Base-by-base conservation (phyloP, 257 asterid species). In the Solanum medicagineum region DNA sequence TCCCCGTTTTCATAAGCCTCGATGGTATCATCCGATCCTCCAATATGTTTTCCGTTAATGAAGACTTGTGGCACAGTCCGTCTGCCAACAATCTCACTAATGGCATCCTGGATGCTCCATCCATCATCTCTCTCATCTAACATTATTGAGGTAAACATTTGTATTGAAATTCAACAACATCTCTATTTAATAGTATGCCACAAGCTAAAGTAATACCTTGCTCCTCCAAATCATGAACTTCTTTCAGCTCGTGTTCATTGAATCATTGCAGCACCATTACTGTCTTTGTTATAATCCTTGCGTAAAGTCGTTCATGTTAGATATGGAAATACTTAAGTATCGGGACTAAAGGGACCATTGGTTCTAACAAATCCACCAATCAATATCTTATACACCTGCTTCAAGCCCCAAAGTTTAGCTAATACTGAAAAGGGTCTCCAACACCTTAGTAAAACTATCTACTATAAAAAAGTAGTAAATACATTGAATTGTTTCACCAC, bases 51-150 rank as follows among this genome's bases (percentile, higher is more conserved):
- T 80, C 99, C 98, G 4, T 94, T 88, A 11, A 96, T 91, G 89
- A 95, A 96, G 85, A 96, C 97, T 86, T 95, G 99, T 8, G 98
- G 99, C 32, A 96, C 98, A 0, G 99, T 96, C 85, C 94, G 91
- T 85, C 98, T 90, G 26, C 97, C 97, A 6, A 92, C 94, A 3
- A 90, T 87, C 83, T 91, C 89, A 83, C 95, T 85, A 87, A 96
- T 55, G 59, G 98, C 98, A 87, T 94, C 93, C 87, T 96, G 99
- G 87, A 96, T 91, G 7, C 44, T 83, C 87, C 88, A 87, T 24
- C 98, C 98, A 81, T 96, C 99, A 85, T 91, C 99, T 94, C 32
- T 29, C 32, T 29, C 32, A 29, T 29, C 12, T 20, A 71, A n/a
- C 36, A 47, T 71, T 71, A 44, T 71, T 20, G 80, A 71, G 56